These are phyloP conservation scores for Exobasidium rhododendri DNA, from an alignment of 1,284 basidiomycete species.

Conservation along the genomic window DNA sequence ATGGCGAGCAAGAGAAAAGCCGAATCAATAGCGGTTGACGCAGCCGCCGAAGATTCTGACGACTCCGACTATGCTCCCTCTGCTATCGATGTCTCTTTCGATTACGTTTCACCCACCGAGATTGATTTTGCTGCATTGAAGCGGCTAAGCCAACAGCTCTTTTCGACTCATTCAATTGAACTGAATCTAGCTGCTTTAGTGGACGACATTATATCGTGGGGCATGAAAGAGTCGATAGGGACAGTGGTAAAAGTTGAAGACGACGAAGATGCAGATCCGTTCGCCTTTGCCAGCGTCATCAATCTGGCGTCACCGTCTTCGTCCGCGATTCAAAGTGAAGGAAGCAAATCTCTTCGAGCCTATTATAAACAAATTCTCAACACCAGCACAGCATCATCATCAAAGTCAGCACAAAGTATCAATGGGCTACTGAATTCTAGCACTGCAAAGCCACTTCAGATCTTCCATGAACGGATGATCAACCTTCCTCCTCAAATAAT, in stretches of 20 bases:
- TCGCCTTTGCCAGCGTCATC: constrained; percentile 46
- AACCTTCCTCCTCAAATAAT: constrained; percentile 47
- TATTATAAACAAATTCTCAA: background rate
- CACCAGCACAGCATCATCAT: background rate
- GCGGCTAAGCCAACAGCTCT: constrained; percentile 50
- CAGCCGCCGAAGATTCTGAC: constrained; percentile 6
- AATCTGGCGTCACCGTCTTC: constrained; percentile 27
- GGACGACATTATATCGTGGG: constrained; percentile 17
- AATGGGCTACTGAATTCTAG: constrained; percentile 29
- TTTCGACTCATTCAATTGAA: constrained; percentile 46
- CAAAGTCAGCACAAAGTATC: constrained; percentile 17
- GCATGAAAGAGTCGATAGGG: constrained; percentile 33
- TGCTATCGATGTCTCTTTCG: constrained; percentile 53
- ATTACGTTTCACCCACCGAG: constrained; percentile 44
- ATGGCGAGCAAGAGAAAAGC: background rate
- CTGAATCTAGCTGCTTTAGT: constrained; percentile 35
- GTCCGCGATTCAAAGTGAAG: constrained; percentile 15
- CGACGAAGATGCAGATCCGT: constrained; percentile 49
- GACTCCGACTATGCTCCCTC: constrained; percentile 12
- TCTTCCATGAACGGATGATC: constrained; percentile 53
- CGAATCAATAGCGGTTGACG: constrained; percentile 1
- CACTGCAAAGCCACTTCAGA: constrained; percentile 19
- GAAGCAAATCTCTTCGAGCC: background rate
- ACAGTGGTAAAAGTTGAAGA: constrained; percentile 49
- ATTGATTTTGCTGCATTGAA: constrained; percentile 48